Evolutionary conservation across 1,284 basidiomycete species (phyloP).

Genomic region (Puccinia hordei): DNA sequence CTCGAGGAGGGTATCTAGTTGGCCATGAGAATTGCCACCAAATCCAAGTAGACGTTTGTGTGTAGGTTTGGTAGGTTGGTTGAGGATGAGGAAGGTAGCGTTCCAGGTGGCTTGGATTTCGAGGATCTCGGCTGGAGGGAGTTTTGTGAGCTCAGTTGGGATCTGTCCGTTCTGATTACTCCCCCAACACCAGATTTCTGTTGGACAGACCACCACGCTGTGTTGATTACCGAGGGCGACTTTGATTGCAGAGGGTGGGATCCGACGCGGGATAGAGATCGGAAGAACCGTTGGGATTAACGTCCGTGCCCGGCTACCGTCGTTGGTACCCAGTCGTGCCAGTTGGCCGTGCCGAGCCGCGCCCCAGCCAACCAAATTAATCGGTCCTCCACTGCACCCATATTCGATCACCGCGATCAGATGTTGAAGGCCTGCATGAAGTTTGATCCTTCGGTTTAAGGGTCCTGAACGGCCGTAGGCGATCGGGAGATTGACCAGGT

Average conservation of each 20-base stretch:
- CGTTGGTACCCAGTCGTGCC: background rate
- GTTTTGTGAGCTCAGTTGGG: background rate
- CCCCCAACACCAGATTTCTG: conserved; percentile 16
- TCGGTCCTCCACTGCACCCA: background rate
- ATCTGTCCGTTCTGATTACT: conserved; percentile 1
- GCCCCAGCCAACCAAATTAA: conserved; percentile 34
- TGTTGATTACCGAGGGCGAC: conserved; percentile 39
- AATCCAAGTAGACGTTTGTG: background rate
- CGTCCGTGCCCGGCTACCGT: background rate
- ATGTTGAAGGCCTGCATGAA: conserved; percentile 15
- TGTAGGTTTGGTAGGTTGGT: background rate
- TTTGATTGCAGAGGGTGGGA: background rate
- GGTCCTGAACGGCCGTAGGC: background rate
- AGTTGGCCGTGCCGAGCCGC: conserved; percentile 35
- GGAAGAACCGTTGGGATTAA: background rate
- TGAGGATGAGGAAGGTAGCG: conserved; percentile 34
- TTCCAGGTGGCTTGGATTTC: conserved; percentile 32
- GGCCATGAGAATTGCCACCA: conserved; percentile 37
- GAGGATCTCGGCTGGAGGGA: background rate
- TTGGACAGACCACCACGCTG: conserved; percentile 26
- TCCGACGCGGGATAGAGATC: background rate
- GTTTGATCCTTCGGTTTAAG: background rate
- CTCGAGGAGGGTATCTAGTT: background rate
- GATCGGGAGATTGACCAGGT: background rate
- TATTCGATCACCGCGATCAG: conserved; percentile 15